A percentile compares a stretch with the other conserved stretches of the same genome.
Evolutionary conservation across 2,329 filamentous ascomycete genomes (phyloP).

Genomic region (Xylariaceae sp.): DNA sequence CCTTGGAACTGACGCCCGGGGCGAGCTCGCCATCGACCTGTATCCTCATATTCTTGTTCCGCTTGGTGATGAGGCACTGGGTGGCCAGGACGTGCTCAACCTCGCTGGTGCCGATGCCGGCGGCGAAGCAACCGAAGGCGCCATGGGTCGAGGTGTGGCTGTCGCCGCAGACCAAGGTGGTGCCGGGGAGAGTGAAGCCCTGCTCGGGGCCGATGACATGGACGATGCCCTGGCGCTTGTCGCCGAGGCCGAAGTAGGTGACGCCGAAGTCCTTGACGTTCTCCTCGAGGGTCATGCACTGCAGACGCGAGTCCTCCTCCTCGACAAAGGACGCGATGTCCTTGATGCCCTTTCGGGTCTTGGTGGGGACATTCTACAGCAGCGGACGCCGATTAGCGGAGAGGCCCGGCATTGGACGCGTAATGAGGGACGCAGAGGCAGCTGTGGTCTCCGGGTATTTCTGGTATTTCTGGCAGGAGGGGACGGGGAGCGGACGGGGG

Average conservation of each 20-base stretch:
- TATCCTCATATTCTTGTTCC: slow-evolving; percentile 98
- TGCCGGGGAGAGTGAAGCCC: slow-evolving; percentile 94
- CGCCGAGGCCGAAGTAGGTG: slow-evolving; percentile 93
- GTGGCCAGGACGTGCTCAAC: slow-evolving; percentile 98
- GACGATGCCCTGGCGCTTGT: slow-evolving; percentile 96
- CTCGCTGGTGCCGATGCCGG: slow-evolving; percentile 96
- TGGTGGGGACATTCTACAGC: slow-evolving; percentile 80
- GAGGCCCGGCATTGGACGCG: neutral
- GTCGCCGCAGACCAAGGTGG: slow-evolving; percentile 95
- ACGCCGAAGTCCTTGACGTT: slow-evolving; percentile 96
- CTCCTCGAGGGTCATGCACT: slow-evolving; percentile 93
- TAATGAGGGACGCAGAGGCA: no score
- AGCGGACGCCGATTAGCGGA: slow-evolving; percentile 6
- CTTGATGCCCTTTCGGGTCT: slow-evolving; percentile 85
- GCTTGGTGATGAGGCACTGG: slow-evolving; percentile 87
- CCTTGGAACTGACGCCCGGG: slow-evolving; percentile 91
- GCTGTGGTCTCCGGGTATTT: no score
- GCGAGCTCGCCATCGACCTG: slow-evolving; percentile 87
- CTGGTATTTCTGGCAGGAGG: no score
- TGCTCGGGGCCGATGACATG: slow-evolving; percentile 98
- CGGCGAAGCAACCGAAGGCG: slow-evolving; percentile 88
- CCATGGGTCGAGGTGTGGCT: slow-evolving; percentile 97
- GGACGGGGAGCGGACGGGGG: no score
- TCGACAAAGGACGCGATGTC: slow-evolving; percentile 90
- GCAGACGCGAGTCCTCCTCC: slow-evolving; percentile 84